Base-by-base conservation (phyloP, 345 rosid genomes). In the Cardamine resedifolia region DNA sequence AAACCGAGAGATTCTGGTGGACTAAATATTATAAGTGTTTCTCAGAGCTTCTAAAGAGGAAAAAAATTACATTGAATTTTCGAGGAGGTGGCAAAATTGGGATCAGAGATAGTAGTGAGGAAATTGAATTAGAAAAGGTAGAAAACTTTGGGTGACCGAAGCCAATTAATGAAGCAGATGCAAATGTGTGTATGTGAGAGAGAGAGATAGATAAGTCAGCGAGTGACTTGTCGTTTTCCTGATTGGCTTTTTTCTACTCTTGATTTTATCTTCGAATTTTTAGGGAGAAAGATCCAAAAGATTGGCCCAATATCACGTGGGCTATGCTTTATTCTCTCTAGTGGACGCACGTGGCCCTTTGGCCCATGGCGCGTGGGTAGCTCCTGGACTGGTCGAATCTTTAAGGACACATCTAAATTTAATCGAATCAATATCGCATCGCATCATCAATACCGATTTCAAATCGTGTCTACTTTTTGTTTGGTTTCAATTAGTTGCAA, bases 261-360 rank as follows among this genome's bases (percentile, higher is more conserved):
- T 49, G 10, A 26, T n/a, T 41, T 28, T 31, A 34, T 31, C 38
- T 61, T 38, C 8, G 11, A 33, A 6, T 58, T 24, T n/a, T n/a
- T n/a, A n/a, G n/a, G n/a, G n/a, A n/a, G n/a, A 65, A 73, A 73
- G 50, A 47, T 56, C 34, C 77, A 73, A 73, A 16, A 64, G 58
- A 12, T 21, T 4, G 66, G 67, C 66, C 78, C 67, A 49, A 74
- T 7, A 41, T 74, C 78, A 74, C 72, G 78, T 74, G 78, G 72
- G 78, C 72, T 66, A 66, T 66, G 72, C 67, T 74, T 66, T 74
- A 74, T 74, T 74, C 78, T 66, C 67, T 38, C 9, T 47, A 57
- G 67, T 73, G 72, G 71, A 28, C 65, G 52, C 77, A 73, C 77
- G 72, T 64, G 77, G 72, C 43, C 30, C 3, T 30, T 49, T 58